phyloP scores from a whole-genome alignment of 1,284 basidiomycete genomes.

The Psilocybe mexicana region DNA sequence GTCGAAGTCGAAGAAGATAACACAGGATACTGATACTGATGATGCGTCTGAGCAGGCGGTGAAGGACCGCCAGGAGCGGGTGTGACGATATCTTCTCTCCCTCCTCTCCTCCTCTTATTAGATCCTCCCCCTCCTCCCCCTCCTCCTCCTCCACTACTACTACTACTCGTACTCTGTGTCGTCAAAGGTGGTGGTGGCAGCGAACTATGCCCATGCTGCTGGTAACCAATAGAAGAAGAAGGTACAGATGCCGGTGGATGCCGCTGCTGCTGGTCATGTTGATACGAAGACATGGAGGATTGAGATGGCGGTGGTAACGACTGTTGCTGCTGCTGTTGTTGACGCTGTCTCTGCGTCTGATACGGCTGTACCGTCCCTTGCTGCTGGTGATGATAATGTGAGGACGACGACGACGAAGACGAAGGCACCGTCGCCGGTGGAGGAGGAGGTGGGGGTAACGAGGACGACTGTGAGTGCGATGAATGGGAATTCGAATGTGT shows the following conservation, averaged over 20 bases:
- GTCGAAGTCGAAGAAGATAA: not conserved
- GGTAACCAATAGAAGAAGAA: not conserved
- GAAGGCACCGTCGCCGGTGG: not conserved
- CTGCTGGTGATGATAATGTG: not conserved
- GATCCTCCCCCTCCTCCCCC: not conserved
- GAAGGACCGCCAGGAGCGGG: not conserved
- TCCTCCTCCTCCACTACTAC: not conserved
- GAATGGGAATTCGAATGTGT: not conserved
- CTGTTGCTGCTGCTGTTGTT: constrained; percentile 2
- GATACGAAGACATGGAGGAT: not conserved
- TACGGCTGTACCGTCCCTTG: not conserved
- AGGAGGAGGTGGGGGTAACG: not conserved
- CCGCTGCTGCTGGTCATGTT: constrained; percentile 27
- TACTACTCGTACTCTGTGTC: not conserved
- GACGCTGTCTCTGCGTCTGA: not conserved
- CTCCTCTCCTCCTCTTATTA: not conserved
- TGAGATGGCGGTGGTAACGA: not conserved
- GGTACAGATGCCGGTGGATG: constrained; percentile 8
- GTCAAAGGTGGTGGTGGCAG: not conserved
- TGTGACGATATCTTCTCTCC: not conserved
- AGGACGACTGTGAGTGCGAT: not conserved
- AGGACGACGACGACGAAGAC: not conserved
- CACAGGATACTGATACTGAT: not conserved
- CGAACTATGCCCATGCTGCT: not conserved
- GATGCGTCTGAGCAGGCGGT: not conserved